Conservation (phyloP, 306 rosid species). For the Castanea mollissima region DNA sequence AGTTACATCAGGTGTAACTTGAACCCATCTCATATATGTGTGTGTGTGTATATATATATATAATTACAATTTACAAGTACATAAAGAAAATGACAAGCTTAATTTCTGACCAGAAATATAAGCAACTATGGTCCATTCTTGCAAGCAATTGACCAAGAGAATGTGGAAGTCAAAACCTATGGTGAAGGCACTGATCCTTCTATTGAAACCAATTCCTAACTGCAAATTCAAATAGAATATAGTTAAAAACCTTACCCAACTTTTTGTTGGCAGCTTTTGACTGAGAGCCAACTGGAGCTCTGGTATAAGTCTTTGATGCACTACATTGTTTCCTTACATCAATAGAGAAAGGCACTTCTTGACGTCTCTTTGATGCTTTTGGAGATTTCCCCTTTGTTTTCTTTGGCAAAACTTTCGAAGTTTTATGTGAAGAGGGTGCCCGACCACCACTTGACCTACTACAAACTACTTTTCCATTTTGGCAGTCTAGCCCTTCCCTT, state of each 20-base stretch:
- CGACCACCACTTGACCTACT: slow-evolving; percentile 40
- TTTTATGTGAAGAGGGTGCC: slow-evolving; percentile 39
- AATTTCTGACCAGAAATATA: not conserved
- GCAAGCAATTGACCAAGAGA: not conserved
- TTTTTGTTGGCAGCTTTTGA: slow-evolving; percentile 55
- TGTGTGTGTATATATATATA: too few species aligned
- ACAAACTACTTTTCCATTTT: slow-evolving; percentile 43
- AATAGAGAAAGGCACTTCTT: slow-evolving; percentile 47
- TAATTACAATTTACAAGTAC: not conserved
- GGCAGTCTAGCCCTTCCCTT: slow-evolving; percentile 53
- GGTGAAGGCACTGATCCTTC: not conserved
- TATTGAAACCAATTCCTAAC: slow-evolving; percentile 11
- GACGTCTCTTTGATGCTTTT: slow-evolving; percentile 42
- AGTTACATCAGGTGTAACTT: too few species aligned
- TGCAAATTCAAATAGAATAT: slow-evolving; percentile 5
- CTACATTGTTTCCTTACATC: slow-evolving; percentile 55
- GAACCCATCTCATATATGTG: too few species aligned
- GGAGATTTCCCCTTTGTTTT: slow-evolving; percentile 46
- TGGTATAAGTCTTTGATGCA: slow-evolving; percentile 49
- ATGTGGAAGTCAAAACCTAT: slow-evolving; percentile 3
- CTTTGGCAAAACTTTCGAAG: slow-evolving; percentile 44
- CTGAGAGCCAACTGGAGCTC: slow-evolving; percentile 48
- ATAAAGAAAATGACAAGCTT: not conserved
- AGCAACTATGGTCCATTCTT: not conserved
- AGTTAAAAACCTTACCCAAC: slow-evolving; percentile 61